Evolutionary conservation across 441 rosid genomes (phyloP).

Genomic region (Jatropha multifida): DNA sequence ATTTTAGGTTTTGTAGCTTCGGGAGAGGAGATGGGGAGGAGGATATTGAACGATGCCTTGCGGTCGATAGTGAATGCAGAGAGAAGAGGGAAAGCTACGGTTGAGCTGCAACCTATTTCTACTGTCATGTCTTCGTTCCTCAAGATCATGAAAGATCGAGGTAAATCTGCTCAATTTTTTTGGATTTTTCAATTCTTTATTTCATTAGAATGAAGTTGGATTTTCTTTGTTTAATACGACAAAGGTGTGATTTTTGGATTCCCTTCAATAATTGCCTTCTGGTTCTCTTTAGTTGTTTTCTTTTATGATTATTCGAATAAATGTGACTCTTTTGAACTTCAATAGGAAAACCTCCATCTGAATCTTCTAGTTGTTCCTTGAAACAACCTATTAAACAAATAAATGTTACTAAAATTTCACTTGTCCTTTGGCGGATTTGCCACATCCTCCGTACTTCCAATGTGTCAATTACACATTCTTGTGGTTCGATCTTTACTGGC

Average conservation of each 20-base stretch:
- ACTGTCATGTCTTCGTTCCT: conserved; percentile 84
- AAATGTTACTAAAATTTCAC: background rate
- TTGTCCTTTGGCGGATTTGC: background rate
- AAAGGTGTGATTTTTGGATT: background rate
- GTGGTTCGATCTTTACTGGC: background rate
- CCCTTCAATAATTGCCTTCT: background rate
- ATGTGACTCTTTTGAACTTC: background rate
- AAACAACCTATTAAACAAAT: too few species aligned
- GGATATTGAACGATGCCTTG: conserved; percentile 81
- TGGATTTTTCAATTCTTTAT: background rate
- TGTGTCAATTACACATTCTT: background rate
- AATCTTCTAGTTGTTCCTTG: background rate
- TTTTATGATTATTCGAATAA: background rate
- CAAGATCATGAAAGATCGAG: conserved; percentile 79
- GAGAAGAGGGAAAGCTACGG: conserved; percentile 69
- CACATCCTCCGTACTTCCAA: background rate
- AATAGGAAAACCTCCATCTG: background rate
- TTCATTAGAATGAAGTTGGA: background rate
- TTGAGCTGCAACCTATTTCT: conserved; percentile 81
- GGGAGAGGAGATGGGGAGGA: conserved; percentile 65
- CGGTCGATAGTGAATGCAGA: conserved; percentile 87
- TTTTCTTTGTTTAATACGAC: background rate
- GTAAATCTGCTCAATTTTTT: conserved; percentile 25
- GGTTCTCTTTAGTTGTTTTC: background rate
- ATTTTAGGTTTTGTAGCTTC: background rate